Percentiles rank a stretch among this genome's conserved stretches.
Conservation (phyloP, 2,329 filamentous ascomycete genomes). For the Coniella vitis region DNA sequence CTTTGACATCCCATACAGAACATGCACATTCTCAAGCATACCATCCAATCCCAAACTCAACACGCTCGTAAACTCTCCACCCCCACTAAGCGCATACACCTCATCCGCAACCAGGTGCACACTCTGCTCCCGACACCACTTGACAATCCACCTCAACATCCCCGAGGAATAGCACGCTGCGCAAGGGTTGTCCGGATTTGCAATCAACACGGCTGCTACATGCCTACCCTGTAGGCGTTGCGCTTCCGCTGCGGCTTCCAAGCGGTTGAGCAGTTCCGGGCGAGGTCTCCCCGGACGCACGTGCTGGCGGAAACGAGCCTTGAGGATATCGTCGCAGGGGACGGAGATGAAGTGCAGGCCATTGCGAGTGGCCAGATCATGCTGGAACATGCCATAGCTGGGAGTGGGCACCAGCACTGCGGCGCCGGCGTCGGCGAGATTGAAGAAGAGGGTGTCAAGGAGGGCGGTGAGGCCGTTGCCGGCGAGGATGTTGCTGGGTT, state of each 20-base stretch:
- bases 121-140: constrained; percentile 9
- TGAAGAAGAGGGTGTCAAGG: constrained; percentile 14
- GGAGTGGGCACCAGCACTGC: constrained; percentile 11
- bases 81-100: constrained; percentile 12
- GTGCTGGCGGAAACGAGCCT: constrained; percentile 10
- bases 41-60: constrained; percentile 9
- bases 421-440: constrained; percentile 9
- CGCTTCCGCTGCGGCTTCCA: constrained; percentile 2
- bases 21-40: constrained; percentile 10
- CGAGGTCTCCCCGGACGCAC: constrained; percentile 10
- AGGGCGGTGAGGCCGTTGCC: constrained; percentile 12
- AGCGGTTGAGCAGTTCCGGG: constrained; percentile 8
- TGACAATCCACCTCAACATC: constrained; percentile 7
- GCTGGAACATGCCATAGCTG: constrained; percentile 12
- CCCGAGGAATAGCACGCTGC: constrained; percentile 9
- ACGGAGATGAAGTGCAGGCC: constrained; percentile 9
- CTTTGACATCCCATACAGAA: constrained; percentile 8
- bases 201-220: constrained; percentile 11
- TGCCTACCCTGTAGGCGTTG: constrained; percentile 8
- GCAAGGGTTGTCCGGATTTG: constrained; percentile 14
- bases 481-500: constrained; percentile 4
- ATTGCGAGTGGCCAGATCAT: constrained; percentile 11
- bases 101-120: constrained; percentile 14
- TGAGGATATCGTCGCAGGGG: constrained; percentile 12
- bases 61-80: constrained; percentile 6